A percentile compares a stretch with the other conserved stretches of the same genome.
These are phyloP conservation scores for Citrus sinensis DNA, from an alignment of 345 rosid species.

Conservation along the genomic window DVS_A1.0 CM039164.1:1385001-1385500, in stretches of 20 bases:
- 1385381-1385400: not conserved
- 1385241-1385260: not conserved
- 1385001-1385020: no score
- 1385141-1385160: not conserved
- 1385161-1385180: not conserved
- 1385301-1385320: not conserved
- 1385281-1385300: not conserved
- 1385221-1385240: not conserved
- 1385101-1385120: no score
- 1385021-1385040: no score
- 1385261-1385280: slow-evolving; percentile 10
- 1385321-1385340: not conserved
- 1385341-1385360: not conserved
- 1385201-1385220: not conserved
- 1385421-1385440: not conserved
- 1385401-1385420: no score
- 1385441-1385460: not conserved
- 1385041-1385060: no score
- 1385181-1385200: not conserved
- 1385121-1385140: no score
- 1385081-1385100: no score
- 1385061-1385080: no score
- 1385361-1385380: not conserved
- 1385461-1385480: not conserved
- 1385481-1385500: not conserved